Conservation (phyloP, 139 green algal species). For the Tetraselmis chui region DNA sequence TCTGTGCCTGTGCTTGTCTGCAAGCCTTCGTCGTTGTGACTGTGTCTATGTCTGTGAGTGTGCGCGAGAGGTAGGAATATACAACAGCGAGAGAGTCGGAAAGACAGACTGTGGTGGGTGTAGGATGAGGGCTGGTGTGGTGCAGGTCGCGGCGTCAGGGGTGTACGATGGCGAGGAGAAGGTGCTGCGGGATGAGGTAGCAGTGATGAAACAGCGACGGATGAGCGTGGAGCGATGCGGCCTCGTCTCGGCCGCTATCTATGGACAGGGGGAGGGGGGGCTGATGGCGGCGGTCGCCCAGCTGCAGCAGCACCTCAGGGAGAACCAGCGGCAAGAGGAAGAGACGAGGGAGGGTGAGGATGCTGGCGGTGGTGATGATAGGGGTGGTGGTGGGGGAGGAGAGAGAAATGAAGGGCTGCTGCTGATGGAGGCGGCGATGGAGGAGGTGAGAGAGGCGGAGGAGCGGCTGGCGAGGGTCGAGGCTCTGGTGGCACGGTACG, state of each 20-base stretch:
- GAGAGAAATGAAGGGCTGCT: no score
- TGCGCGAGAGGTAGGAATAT: no score
- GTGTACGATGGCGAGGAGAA: slow-evolving; percentile 42
- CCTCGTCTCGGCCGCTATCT: slow-evolving; percentile 9
- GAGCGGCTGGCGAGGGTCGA: slow-evolving; percentile 18
- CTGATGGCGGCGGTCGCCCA: background rate
- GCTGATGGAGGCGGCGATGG: slow-evolving; percentile 30
- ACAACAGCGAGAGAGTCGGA: no score
- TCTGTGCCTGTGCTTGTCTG: no score
- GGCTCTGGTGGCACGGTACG: slow-evolving; percentile 26
- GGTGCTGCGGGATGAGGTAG: slow-evolving; percentile 26
- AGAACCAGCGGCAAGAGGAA: background rate
- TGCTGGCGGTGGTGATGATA: background rate
- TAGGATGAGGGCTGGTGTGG: background rate
- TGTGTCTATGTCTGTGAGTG: no score
- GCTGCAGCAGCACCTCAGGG: background rate
- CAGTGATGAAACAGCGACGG: slow-evolving; percentile 32
- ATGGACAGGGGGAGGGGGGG: background rate
- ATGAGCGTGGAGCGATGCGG: slow-evolving; percentile 34
- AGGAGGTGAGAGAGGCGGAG: slow-evolving; percentile 22
- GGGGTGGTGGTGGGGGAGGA: background rate
- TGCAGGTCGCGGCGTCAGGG: slow-evolving; percentile 16
- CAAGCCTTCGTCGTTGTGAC: no score
- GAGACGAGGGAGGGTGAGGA: background rate
- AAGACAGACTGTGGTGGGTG: background rate